phyloP scores from a whole-genome alignment of 208 protist species.

The Leishmania tarentolae region DNA sequence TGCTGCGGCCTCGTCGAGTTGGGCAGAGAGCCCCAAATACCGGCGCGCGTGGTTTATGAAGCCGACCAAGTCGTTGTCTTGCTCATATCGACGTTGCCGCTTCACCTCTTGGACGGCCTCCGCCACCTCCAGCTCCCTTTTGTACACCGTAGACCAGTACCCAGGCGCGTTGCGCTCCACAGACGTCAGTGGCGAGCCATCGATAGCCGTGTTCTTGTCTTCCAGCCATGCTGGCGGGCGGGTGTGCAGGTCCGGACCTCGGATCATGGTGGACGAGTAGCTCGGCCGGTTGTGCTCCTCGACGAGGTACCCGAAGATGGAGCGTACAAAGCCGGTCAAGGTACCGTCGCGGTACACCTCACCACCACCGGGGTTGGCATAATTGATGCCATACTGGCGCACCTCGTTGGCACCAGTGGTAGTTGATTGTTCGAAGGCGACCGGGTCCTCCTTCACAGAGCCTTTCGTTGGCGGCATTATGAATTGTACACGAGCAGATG shows the following conservation, averaged over 20 bases:
- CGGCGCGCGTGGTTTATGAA: constrained; percentile 41
- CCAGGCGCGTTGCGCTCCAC: constrained; percentile 30
- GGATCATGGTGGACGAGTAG: constrained; percentile 15
- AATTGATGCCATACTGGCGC: constrained; percentile 14
- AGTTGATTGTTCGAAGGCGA: background rate
- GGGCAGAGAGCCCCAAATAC: constrained; percentile 43
- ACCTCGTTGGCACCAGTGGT: background rate
- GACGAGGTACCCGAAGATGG: constrained; percentile 22
- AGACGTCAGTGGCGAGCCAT: constrained; percentile 66
- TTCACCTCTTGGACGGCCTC: constrained; percentile 75
- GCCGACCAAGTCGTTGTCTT: constrained; percentile 64
- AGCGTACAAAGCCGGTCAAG: constrained; percentile 3
- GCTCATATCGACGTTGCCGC: constrained; percentile 48
- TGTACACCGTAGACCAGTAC: constrained; percentile 63
- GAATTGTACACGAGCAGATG: background rate
- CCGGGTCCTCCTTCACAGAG: constrained; percentile 11
- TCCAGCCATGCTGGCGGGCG: constrained; percentile 80
- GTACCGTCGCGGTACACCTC: constrained; percentile 22
- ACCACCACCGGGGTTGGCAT: constrained; percentile 36
- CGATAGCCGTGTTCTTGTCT: constrained; percentile 77
- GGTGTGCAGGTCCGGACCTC: constrained; percentile 52
- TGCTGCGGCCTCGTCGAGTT: constrained; percentile 58
- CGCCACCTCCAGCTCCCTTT: constrained; percentile 70
- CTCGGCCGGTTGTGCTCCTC: constrained; percentile 28
- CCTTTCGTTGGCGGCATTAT: constrained; percentile 19